Percentiles rank a stretch among this genome's conserved stretches.
Evolutionary conservation across 495 filamentous ascomycete species (phyloP).

Genomic region (Clavariopsis aquatica): DNA sequence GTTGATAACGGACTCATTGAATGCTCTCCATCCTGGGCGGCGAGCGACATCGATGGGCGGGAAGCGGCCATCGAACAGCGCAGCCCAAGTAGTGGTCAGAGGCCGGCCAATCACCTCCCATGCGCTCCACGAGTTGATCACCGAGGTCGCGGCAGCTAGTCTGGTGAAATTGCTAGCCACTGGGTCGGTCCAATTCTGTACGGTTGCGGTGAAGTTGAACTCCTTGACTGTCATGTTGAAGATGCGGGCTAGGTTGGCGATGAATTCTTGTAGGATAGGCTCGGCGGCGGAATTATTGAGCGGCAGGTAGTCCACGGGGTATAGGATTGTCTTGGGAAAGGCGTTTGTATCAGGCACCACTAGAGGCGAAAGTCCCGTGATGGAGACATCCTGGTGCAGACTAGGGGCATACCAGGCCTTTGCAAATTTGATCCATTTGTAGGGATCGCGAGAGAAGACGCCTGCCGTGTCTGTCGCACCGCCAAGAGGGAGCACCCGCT

Average conservation of each 20-base stretch:
- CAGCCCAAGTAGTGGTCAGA: slow-evolving; percentile 38
- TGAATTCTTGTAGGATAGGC: slow-evolving; percentile 43
- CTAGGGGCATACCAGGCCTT: slow-evolving; percentile 47
- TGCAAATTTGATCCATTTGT: slow-evolving; percentile 46
- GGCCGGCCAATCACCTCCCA: slow-evolving; percentile 39
- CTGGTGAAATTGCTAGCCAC: slow-evolving; percentile 32
- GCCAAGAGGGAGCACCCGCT: slow-evolving; percentile 37
- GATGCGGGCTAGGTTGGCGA: slow-evolving; percentile 48
- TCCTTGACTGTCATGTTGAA: slow-evolving; percentile 39
- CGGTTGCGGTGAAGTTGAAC: slow-evolving; percentile 42
- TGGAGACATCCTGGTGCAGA: slow-evolving; percentile 41
- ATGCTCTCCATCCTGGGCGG: slow-evolving; percentile 37
- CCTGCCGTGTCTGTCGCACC: slow-evolving; percentile 42
- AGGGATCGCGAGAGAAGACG: slow-evolving; percentile 46
- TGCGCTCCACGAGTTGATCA: slow-evolving; percentile 35
- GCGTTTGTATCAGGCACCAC: slow-evolving; percentile 40
- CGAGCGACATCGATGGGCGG: slow-evolving; percentile 45
- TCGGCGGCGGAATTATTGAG: slow-evolving; percentile 46
- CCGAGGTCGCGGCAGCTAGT: slow-evolving; percentile 21
- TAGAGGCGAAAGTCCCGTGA: slow-evolving; percentile 44
- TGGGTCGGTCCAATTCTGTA: slow-evolving; percentile 34
- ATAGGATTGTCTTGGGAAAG: slow-evolving; percentile 46
- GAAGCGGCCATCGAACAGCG: slow-evolving; percentile 44
- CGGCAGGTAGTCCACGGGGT: slow-evolving; percentile 46
- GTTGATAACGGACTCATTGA: slow-evolving; percentile 35